Conservation (phyloP, 164 flowering plant genomes). For the Vitis riparia region DNA sequence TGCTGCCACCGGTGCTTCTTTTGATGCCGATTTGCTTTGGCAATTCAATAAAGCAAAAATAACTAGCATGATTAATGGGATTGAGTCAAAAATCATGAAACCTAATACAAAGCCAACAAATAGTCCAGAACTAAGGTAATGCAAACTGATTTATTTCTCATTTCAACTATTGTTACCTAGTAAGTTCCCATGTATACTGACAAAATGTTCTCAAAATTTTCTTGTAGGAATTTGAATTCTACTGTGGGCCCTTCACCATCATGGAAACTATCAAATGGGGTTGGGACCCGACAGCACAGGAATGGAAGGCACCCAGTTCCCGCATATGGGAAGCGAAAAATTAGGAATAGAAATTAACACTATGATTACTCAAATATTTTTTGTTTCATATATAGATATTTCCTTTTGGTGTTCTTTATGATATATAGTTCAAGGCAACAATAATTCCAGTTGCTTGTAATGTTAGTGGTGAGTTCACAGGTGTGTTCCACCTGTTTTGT, state of each 20-base stretch:
- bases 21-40: constrained; percentile 83
- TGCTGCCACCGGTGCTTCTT: constrained; percentile 86
- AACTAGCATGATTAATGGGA: constrained; percentile 38
- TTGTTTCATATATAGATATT: constrained; percentile 13
- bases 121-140: constrained; percentile 65
- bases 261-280: constrained; percentile 47
- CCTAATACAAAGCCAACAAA: constrained; percentile 42
- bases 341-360: constrained; percentile 52
- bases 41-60: constrained; percentile 74
- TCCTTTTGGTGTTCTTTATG: constrained; percentile 8
- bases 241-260: constrained; percentile 61
- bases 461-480: not conserved
- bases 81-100: constrained; percentile 51
- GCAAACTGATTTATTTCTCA: not conserved
- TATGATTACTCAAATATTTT: constrained; percentile 12
- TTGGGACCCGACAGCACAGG: constrained; percentile 26
- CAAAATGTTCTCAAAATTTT: constrained; percentile 3
- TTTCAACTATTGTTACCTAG: not conserved
- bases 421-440: constrained; percentile 31
- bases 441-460: constrained; percentile 55
- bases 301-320: constrained; percentile 48
- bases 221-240: constrained; percentile 39
- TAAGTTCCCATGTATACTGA: not conserved
- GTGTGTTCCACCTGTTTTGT: too few species aligned
- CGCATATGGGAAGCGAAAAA: constrained; percentile 59